Base-by-base conservation (phyloP, 2,329 filamentous ascomycete species). In the Neopestalotiopsis sp. region DNA sequence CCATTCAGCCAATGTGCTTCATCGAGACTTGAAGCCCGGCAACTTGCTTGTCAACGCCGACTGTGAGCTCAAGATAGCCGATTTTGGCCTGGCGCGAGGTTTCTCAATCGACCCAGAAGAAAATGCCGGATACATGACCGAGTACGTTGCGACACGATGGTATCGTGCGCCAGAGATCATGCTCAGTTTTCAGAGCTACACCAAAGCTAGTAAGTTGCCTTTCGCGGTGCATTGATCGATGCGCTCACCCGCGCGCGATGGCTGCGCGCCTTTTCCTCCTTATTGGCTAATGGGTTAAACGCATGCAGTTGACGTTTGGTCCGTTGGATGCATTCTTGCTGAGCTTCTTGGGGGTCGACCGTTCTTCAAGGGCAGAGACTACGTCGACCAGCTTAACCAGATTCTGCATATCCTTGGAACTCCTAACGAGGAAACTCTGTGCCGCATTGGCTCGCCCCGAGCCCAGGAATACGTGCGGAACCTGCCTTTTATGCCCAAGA, bases 41-140 rank as follows among this genome's bases (percentile, higher is more conserved):
- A 99, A 99, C 81, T 83, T 99, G 77, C 90, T 99, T 58, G 96
- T 99, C 79, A 99, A 99, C 79, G 96, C 96, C 83, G 96, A 99
- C 83, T 99, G 96, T 82, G 96, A 99, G 86, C 90, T 99, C 75
- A 99, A 99, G 88, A 98, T 99, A 82, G 97, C 94, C 83, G 96
- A 99, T 84, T 99, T 99, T 78, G 96, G 96, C 76, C 88, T 99
- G 69, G 96, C 96, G 4, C 90, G 96, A 86, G 96, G 96, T 69
- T 98, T 99, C 85, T 98, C 95, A 3, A 91, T 97, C 77, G 96
- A 98, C 75, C 96, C 96, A 1, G 94, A 99, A 81, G 95, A 99
- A 84, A 98, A 98, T 80, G 96, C 96, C n/a, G 96, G 96, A 28
- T 99, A 98, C 83, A 98, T 99, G 96, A 99, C 96, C 13, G 96